Evolutionary conservation across 352 stramenopile genomes (phyloP), one percentile per base, ranked within the genome.

Genomic region (Phytophthora multivora): DNA sequence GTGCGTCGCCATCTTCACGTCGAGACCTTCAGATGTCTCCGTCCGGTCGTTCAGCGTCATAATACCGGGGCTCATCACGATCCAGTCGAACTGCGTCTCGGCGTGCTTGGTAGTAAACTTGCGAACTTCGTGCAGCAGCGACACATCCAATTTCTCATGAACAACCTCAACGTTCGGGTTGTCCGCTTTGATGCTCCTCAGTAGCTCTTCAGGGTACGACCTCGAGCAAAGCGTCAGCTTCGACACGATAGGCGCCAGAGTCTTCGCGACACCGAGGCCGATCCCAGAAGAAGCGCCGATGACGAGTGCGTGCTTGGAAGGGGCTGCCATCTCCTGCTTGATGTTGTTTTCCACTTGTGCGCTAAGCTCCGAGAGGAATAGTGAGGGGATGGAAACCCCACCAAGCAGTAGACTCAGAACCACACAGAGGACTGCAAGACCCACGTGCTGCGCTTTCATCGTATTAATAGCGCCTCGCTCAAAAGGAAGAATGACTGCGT

Each of bases 251-350:
- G 56, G 63, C 4, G 63, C 63, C 7, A 71, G 25, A 4, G 63
- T 9, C 21, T 68, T 56, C 13, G 57, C 63, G 6, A 63, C 35
- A 7, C 42, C 63, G 15, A 66, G 43, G 16, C 62, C 55, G 11
- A 71, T 62, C 8, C 56, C 62, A 28, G 62, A 65, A 13, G 62
- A 71, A 35, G 62, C 62, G 5, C 62, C 62, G 25, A 71, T 50
- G n/a, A 70, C 50, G 28, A 70, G 62, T 1, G 55, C 62, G 49
- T 66, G 55, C 19, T 70, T 69, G 47, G 40, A 64, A 26, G 51
- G 43, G 3, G 52, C 52, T 16, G 30, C n/a, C 59, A 68, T 68
- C 33, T 68, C 52, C 41, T 48, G 48, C 49, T 60, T 51, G 23
- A 60, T 31, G n/a, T 40, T 66, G 23, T 40, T 9, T 42, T 60